Conservation (phyloP, 192 early-diverging fungal genomes). For the Backusella luteola region DNA sequence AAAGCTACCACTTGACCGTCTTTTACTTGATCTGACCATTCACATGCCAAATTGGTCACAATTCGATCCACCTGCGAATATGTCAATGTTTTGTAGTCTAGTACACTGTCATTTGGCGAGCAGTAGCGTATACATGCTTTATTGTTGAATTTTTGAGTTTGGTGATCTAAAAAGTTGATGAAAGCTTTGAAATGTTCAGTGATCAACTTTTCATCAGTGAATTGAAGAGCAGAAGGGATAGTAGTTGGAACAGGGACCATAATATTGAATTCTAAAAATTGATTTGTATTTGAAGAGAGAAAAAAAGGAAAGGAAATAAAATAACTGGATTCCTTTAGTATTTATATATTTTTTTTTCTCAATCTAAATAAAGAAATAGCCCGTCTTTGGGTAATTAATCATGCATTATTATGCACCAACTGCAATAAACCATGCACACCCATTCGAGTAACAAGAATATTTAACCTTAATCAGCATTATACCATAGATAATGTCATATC, state of each 20-base stretch:
- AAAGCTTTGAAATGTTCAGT: neutral
- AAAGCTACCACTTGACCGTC: neutral
- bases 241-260: neutral
- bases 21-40: neutral
- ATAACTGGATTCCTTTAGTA: neutral
- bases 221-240: neutral
- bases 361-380: neutral
- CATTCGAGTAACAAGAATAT: neutral
- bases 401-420: neutral
- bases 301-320: neutral
- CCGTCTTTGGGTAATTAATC: neutral
- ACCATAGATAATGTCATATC: too few relatives aligned
- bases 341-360: neutral
- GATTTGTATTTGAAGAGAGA: too few relatives aligned
- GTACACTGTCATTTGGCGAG: neutral
- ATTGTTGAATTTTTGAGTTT: neutral
- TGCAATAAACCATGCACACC: neutral
- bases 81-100: neutral
- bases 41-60: neutral
- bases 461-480: too few relatives aligned
- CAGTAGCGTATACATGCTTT: neutral
- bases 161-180: neutral
- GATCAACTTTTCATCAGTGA: neutral
- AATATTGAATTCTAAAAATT: neutral
- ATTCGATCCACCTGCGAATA: constrained; percentile 10